Conservation (phyloP, 352 stramenopile species). For the Pythium rishiriense region DNA sequence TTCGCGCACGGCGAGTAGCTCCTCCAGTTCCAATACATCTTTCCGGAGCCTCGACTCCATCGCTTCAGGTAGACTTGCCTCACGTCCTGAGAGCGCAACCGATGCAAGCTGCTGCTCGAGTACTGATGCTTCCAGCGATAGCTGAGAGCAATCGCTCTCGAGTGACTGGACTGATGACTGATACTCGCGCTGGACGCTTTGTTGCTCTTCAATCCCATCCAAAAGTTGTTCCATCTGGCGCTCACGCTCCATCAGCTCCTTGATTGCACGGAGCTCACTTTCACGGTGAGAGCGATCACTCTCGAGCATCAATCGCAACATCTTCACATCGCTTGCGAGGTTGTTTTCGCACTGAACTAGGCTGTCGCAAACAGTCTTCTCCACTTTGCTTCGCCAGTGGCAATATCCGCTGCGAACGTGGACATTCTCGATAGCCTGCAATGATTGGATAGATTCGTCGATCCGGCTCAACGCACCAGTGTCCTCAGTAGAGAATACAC, state of each 20-base stretch:
- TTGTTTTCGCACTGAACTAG: constrained; percentile 37
- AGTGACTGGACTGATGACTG: constrained; percentile 51
- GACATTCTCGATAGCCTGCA: constrained; percentile 48
- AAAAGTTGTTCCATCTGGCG: constrained; percentile 65
- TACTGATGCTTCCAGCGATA: constrained; percentile 69
- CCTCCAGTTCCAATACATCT: constrained; percentile 24
- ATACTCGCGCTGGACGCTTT: constrained; percentile 63
- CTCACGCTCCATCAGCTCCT: constrained; percentile 71
- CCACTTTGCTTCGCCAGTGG: constrained; percentile 62
- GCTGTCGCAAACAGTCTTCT: constrained; percentile 44
- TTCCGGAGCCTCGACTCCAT: constrained; percentile 13
- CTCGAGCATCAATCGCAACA: constrained; percentile 40
- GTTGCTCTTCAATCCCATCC: constrained; percentile 81
- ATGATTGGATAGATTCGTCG: constrained; percentile 41
- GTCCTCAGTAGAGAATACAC: constrained; percentile 41
- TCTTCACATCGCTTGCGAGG: constrained; percentile 46
- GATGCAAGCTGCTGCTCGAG: constrained; percentile 45
- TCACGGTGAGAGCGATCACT: constrained; percentile 43
- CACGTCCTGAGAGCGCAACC: constrained; percentile 3
- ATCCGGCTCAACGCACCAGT: constrained; percentile 41
- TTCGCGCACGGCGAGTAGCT: constrained; percentile 26
- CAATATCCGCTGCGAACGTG: constrained; percentile 59
- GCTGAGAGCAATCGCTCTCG: constrained; percentile 56
- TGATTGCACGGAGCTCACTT: constrained; percentile 55
- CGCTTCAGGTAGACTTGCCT: not conserved